Evolutionary conservation across 768 basidiomycete genomes (phyloP).

Genomic region (Collybia nuda): DNA sequence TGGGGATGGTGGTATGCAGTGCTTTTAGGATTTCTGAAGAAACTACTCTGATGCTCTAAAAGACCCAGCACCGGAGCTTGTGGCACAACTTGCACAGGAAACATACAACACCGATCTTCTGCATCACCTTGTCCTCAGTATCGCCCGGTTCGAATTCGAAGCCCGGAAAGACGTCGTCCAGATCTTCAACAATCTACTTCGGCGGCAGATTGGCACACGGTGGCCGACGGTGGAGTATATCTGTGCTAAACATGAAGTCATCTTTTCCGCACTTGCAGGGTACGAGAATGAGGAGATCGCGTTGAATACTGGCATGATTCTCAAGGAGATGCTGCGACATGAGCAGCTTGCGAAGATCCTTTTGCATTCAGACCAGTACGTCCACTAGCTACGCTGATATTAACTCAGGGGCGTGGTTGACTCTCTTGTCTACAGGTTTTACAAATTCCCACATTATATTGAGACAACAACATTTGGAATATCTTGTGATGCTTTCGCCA

Average conservation of each 20-base stretch:
- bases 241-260: slow-evolving; percentile 65
- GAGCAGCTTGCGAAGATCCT: slow-evolving; percentile 89
- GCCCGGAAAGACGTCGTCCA: slow-evolving; percentile 84
- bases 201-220: slow-evolving; percentile 90
- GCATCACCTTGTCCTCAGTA: slow-evolving; percentile 74
- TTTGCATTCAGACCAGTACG: slow-evolving; percentile 92
- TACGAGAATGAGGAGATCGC: slow-evolving; percentile 97
- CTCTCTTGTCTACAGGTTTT: slow-evolving; percentile 62
- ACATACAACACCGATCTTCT: slow-evolving; percentile 91
- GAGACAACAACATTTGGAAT: slow-evolving; percentile 98
- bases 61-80: slow-evolving; percentile 86
- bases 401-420: background rate
- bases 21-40: background rate
- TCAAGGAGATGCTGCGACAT: slow-evolving; percentile 95
- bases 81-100: slow-evolving; percentile 95
- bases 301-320: slow-evolving; percentile 96
- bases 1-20: slow-evolving; percentile 77
- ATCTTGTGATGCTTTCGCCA: slow-evolving; percentile 96
- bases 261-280: slow-evolving; percentile 84
- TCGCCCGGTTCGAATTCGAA: slow-evolving; percentile 92
- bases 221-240: slow-evolving; percentile 98
- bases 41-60: slow-evolving; percentile 5
- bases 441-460: slow-evolving; percentile 94
- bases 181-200: slow-evolving; percentile 85
- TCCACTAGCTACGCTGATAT: slow-evolving; percentile 10